Base-by-base conservation (phyloP, 257 asterid genomes). In the Lantana camara region DNA sequence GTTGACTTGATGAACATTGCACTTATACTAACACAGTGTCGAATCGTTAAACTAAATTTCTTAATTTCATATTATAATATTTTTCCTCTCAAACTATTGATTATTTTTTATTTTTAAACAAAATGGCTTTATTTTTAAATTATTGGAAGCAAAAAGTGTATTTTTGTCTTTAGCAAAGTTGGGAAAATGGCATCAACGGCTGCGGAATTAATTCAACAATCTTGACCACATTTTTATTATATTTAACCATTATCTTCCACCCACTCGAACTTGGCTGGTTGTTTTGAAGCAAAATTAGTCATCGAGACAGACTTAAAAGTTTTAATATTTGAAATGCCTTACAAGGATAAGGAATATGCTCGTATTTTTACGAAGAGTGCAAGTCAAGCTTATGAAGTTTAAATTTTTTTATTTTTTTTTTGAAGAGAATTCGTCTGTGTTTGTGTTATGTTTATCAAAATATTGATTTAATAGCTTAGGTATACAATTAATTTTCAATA, bases 111-210 rank as follows among this genome's bases (percentile, higher is more conserved):
- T n/a, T n/a, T n/a, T n/a, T n/a, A n/a, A n/a, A n/a, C n/a, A n/a
- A n/a, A n/a, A n/a, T n/a, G n/a, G n/a, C n/a, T n/a, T 22, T 21
- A 23, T 32, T 2, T 42, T 22, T 54, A 0, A 16, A 13, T 11
- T 17, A 29, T 21, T 63, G 30, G 19, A 13, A 9, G 40, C 49
- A 27, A 66, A 66, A 66, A 66, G 71, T 21, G 56, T 11, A 35
- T 1, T 8, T 66, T 65, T 65, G 70, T 55, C 14, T 66, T 66
- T 53, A 40, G 71, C 63, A 16, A 30, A 15, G 63, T 53, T 54
- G 42, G 23, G 16, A 5, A 51, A 50, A 32, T n/a, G 24, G 45
- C 37, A 64, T 13, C 51, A 41, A 9, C 9, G 17, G 0, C 13
- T 27, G 7, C 30, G 60, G 60, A 30, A 40, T 19, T 7, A 58